Conservation (phyloP, 352 stramenopile genomes). For the Phytophthora macrochlamydospora region DNA sequence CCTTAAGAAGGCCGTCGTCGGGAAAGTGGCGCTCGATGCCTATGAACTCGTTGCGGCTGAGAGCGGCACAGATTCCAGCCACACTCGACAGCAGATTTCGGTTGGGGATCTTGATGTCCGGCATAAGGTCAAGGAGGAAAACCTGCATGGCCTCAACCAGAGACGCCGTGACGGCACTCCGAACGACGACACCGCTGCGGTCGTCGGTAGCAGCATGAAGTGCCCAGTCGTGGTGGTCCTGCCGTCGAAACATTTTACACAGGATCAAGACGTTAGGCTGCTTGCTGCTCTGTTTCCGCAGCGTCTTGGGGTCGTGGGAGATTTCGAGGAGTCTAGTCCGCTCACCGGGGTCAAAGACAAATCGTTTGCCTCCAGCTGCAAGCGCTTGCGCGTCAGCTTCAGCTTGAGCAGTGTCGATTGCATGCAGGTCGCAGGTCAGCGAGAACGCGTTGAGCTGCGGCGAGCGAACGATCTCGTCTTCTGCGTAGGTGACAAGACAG, state of each 20-base stretch:
- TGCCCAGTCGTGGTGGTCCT: conserved; percentile 28
- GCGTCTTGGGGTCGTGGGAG: conserved; percentile 32
- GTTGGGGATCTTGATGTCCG: conserved; percentile 73
- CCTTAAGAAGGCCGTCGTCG: conserved; percentile 40
- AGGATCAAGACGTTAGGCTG: conserved; percentile 49
- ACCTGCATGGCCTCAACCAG: conserved; percentile 60
- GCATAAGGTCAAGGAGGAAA: conserved; percentile 69
- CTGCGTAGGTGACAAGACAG: conserved; percentile 46
- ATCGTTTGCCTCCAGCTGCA: conserved; percentile 27
- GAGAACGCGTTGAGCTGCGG: conserved; percentile 52
- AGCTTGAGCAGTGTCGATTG: conserved; percentile 26
- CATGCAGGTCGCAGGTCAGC: conserved; percentile 45
- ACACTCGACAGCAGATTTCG: conserved; percentile 66
- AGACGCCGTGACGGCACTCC: conserved; percentile 50
- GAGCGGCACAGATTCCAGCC: conserved; percentile 57
- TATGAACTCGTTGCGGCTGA: conserved; percentile 64
- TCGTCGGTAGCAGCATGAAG: conserved; percentile 46
- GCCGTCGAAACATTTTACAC: conserved; percentile 59
- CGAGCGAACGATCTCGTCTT: conserved; percentile 54
- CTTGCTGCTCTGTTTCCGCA: conserved; percentile 10
- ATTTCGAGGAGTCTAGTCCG: conserved; percentile 27
- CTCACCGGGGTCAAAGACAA: conserved; percentile 28
- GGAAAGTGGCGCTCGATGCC: conserved; percentile 60
- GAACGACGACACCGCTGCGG: conserved; percentile 31
- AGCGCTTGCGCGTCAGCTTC: conserved; percentile 33